Base-by-base conservation (phyloP, 495 filamentous ascomycete genomes). In the Sphaerosporella brunnea region DNA sequence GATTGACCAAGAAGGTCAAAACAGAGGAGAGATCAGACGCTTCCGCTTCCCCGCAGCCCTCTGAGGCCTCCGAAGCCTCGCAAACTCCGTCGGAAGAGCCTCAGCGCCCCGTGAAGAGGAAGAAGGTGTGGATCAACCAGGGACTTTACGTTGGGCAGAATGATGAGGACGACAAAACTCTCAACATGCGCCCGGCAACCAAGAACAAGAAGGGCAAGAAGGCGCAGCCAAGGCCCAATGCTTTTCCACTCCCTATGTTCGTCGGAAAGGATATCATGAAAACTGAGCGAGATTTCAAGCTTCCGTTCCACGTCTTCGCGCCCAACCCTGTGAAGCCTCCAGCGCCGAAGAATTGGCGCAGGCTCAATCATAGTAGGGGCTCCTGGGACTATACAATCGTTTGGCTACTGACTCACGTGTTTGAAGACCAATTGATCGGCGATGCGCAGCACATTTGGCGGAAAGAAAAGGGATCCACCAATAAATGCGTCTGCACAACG, bases 141-240 rank as follows among this genome's bases (percentile, higher is more conserved):
- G 88, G 88, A 1, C 64, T 97, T n/a, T 97, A 92, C 57, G 74
- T 84, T 2, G 90, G 88, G 15, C 90, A 95, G 57, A 73, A 82
- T 25, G 71, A 72, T 0, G 51, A 72, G 1, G 71, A 72, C 0
- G 51, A 72, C 2, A 73, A 80, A 48, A 67, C 82, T 45, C 64
- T 71, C 38, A 73, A 74, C 51, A 71, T 66, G 28, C 66, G 71
- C 19, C 68, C 62, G 21, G 51, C 73, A 8, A 71, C 70, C 40
- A 79, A 84, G 58, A 67, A 66, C 53, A 75, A 73, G 63, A 69
- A 75, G 47, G 68, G 69, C 23, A 71, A 73, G 45, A 58, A 55
- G 51, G 71, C 34, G 69, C 73, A 53, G 61, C 74, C 47, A 49
- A 64, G 39, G 53, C 58, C 13, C 62, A 56, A 51, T 51, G 53